Evolutionary conservation across 2,329 filamentous ascomycete genomes (phyloP).

Genomic region (Diplodia seriata): DNA sequence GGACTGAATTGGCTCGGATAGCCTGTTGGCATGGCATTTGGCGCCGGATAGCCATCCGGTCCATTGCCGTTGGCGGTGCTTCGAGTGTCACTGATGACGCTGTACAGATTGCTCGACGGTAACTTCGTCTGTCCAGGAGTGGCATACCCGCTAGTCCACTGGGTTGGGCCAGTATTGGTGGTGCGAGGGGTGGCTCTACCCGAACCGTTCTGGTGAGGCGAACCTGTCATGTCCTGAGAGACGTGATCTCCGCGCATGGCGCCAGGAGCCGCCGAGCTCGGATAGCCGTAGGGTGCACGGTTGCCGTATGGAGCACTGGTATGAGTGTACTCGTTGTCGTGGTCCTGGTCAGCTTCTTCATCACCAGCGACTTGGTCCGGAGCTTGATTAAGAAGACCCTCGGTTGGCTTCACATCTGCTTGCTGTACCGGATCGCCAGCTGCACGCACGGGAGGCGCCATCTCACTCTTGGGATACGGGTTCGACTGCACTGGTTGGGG

Average conservation of each 20-base stretch:
- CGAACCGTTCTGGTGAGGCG: slow-evolving; percentile 81
- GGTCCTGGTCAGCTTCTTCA: slow-evolving; percentile 75
- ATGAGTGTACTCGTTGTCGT: slow-evolving; percentile 86
- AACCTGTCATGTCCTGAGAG: slow-evolving; percentile 81
- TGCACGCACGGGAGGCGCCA: slow-evolving; percentile 70
- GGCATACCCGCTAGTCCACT: slow-evolving; percentile 76
- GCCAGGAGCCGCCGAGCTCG: slow-evolving; percentile 67
- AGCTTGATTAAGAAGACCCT: slow-evolving; percentile 62
- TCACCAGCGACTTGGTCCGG: slow-evolving; percentile 63
- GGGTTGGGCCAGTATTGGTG: slow-evolving; percentile 71
- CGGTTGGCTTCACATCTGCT: slow-evolving; percentile 67
- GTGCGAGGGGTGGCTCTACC: slow-evolving; percentile 87
- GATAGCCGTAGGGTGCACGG: slow-evolving; percentile 80
- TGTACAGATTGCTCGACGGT: slow-evolving; percentile 84
- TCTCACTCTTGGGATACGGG: slow-evolving; percentile 69
- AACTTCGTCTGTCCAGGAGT: slow-evolving; percentile 75
- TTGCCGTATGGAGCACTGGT: slow-evolving; percentile 73
- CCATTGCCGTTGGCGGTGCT: slow-evolving; percentile 69
- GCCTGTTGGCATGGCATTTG: slow-evolving; percentile 65
- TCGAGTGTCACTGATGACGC: slow-evolving; percentile 83
- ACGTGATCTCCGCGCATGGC: slow-evolving; percentile 73
- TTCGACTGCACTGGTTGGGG: slow-evolving; percentile 58
- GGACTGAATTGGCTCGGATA: slow-evolving; percentile 69
- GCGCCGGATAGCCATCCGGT: slow-evolving; percentile 73
- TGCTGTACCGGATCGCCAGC: slow-evolving; percentile 68